A percentile compares a stretch with the other conserved stretches of the same genome.
These are phyloP conservation scores for Ascocoryne sarcoides DNA, from an alignment of 2,329 filamentous ascomycete species.

Conservation along the genomic window DNA sequence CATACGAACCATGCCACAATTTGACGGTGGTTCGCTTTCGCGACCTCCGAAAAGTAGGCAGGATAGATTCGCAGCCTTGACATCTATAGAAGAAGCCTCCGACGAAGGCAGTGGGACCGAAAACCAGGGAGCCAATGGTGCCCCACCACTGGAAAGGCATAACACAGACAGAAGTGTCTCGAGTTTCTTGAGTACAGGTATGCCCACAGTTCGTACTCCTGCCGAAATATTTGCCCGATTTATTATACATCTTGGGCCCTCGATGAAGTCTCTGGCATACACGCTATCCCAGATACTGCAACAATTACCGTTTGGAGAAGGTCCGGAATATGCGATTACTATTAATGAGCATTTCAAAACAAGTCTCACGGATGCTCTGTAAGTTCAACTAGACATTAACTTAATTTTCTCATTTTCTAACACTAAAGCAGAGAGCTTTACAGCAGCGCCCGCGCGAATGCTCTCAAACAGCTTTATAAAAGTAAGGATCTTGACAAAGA, in stretches of 20 bases:
- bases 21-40: conserved; percentile 14
- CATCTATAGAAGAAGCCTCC: conserved; percentile 54
- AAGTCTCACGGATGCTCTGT: conserved; percentile 71
- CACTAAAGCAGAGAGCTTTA: conserved; percentile 51
- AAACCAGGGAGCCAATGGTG: conserved; percentile 19
- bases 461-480: conserved; percentile 71
- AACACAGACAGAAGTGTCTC: background rate
- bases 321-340: conserved; percentile 57
- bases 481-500: conserved; percentile 64
- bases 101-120: conserved; percentile 47
- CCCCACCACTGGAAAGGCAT: conserved; percentile 11
- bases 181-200: conserved; percentile 16
- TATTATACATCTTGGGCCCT: conserved; percentile 79
- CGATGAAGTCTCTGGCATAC: conserved; percentile 91
- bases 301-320: conserved; percentile 71
- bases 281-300: conserved; percentile 83
- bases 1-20: conserved; percentile 6
- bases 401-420: conserved; percentile 1
- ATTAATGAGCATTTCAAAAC: conserved; percentile 73
- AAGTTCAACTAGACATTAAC: conserved; percentile 4
- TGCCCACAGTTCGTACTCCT: conserved; percentile 46
- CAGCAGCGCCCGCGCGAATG: conserved; percentile 63
- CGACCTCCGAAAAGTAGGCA: conserved; percentile 23
- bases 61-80: conserved; percentile 40
- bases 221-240: conserved; percentile 88